Evolutionary conservation across 768 basidiomycete species (phyloP).

Genomic region (Pleurotus platypus): DNA sequence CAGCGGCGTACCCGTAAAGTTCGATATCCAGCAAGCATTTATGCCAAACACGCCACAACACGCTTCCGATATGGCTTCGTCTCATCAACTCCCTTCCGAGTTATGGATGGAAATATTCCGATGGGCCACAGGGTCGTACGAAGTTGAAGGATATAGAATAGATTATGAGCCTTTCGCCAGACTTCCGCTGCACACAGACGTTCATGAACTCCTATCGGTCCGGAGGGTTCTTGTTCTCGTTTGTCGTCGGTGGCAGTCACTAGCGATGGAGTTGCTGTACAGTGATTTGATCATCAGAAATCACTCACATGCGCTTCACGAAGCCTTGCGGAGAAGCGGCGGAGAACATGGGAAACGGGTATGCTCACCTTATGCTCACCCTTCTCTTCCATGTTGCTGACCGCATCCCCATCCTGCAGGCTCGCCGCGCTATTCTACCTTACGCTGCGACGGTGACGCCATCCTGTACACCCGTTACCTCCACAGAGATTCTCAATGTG

Average conservation of each 20-base stretch:
- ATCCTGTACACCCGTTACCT: conserved; percentile 22
- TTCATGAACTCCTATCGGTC: conserved; percentile 24
- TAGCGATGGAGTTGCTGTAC: conserved; percentile 7
- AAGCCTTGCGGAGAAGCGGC: conserved; percentile 23
- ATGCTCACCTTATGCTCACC: conserved; percentile 10
- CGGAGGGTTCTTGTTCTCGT: conserved; percentile 26
- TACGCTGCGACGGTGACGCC: conserved; percentile 45
- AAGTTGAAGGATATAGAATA: conserved; percentile 17
- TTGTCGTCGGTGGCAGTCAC: conserved; percentile 7
- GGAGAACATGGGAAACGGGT: conserved; percentile 28
- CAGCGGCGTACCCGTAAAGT: background rate
- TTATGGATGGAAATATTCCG: conserved; percentile 52
- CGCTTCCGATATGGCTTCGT: background rate
- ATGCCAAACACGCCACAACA: conserved; percentile 13
- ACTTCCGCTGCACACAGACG: conserved; percentile 18
- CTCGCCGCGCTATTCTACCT: conserved; percentile 57
- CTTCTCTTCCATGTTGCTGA: conserved; percentile 7
- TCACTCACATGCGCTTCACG: conserved; percentile 26
- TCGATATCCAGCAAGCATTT: background rate
- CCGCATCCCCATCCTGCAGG: conserved; percentile 23
- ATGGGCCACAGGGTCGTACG: conserved; percentile 32
- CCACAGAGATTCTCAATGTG: conserved; percentile 43
- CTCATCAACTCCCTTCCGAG: conserved; percentile 41
- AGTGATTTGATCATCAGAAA: conserved; percentile 14
- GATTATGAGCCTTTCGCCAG: conserved; percentile 47